Conservation (phyloP, 371 early-diverging fungal species). For the Mortierella sp. region DNA sequence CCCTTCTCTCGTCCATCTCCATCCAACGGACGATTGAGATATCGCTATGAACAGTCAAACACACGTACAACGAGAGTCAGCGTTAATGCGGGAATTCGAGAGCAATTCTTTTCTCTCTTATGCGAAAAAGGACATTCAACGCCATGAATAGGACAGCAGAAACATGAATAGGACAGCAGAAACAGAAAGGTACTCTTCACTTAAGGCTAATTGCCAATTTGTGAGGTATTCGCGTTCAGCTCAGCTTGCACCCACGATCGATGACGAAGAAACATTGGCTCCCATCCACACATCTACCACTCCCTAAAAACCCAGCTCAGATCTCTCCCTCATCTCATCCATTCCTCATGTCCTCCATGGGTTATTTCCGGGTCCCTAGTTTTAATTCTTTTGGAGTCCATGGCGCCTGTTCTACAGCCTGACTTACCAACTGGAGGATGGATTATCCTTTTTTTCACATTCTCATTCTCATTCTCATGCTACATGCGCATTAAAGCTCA, state of each 20-base stretch:
- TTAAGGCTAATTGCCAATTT: no score
- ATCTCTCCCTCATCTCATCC: neutral
- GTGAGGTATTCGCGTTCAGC: no score
- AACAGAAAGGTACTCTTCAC: neutral
- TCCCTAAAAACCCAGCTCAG: neutral
- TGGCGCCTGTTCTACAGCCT: neutral
- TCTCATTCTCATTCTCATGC: neutral
- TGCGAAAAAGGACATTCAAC: neutral
- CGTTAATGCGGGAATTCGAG: neutral
- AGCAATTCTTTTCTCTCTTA: neutral
- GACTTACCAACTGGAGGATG: neutral
- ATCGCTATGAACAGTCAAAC: neutral
- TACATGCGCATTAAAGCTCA: neutral
- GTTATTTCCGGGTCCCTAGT: no score
- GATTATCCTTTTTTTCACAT: neutral
- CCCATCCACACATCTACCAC: neutral
- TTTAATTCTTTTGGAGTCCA: neutral
- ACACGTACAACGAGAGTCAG: neutral
- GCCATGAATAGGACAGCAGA: neutral
- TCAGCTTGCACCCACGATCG: neutral
- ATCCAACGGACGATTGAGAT: neutral
- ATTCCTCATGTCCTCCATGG: no score
- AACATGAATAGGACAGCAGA: no score
- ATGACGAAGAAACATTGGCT: neutral
- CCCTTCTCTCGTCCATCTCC: neutral